phyloP scores from a whole-genome alignment of 371 early-diverging fungal species.

The Rhizopus arrhizus region DNA sequence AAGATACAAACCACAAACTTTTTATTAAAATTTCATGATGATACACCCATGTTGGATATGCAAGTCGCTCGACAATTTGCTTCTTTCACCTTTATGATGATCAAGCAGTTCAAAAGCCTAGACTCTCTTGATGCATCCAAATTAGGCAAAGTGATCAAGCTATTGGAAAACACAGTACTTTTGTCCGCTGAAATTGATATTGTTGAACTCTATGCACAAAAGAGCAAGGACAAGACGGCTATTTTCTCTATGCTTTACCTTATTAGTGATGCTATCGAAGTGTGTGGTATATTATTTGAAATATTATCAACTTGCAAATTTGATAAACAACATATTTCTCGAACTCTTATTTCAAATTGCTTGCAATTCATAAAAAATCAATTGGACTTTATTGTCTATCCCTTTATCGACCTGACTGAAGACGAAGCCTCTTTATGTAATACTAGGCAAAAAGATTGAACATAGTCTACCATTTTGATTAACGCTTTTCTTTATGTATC shows the following conservation, averaged over 20 bases:
- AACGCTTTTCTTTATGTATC: background rate
- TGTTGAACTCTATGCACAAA: slow-evolving; percentile 14
- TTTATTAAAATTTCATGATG: slow-evolving; percentile 17
- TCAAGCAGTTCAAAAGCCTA: slow-evolving; percentile 6
- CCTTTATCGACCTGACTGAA: slow-evolving; percentile 35
- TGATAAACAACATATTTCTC: slow-evolving; percentile 36
- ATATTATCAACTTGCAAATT: slow-evolving; percentile 31
- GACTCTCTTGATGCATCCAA: slow-evolving; percentile 17
- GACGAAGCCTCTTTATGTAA: slow-evolving; percentile 36
- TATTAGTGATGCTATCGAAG: slow-evolving; percentile 26
- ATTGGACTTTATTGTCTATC: slow-evolving; percentile 43
- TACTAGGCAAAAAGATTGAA: slow-evolving; percentile 3
- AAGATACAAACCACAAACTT: slow-evolving; percentile 13
- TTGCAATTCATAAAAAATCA: slow-evolving; percentile 35
- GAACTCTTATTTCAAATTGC: slow-evolving; percentile 32
- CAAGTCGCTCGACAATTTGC: slow-evolving; percentile 20
- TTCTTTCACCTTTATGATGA: background rate
- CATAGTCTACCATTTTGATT: no score
- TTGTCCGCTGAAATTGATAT: slow-evolving; percentile 22
- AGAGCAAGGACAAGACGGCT: background rate
- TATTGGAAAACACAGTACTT: slow-evolving; percentile 25
- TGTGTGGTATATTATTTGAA: slow-evolving; percentile 31
- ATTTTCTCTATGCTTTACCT: background rate
- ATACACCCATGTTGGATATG: slow-evolving; percentile 22
- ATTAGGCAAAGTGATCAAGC: slow-evolving; percentile 22